A percentile compares a stretch with the other conserved stretches of the same genome.
These are phyloP conservation scores for Fusarium lateritium DNA, from an alignment of 2,329 filamentous ascomycete species.

Conservation along the genomic window DNA sequence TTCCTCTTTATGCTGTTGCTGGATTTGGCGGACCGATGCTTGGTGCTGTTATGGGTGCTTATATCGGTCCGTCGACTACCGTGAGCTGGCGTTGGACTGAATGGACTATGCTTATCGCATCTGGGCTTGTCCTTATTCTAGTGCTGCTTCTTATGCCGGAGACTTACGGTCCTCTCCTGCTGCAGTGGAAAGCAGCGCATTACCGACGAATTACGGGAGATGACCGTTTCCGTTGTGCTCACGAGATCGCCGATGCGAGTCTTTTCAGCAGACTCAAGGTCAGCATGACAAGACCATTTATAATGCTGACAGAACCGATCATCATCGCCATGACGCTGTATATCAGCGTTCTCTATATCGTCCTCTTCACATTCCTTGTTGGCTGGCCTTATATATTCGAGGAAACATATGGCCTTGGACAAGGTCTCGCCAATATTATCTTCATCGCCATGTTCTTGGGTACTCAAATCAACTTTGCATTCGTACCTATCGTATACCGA, in stretches of 20 bases:
- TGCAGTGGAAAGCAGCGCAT: constrained; percentile 72
- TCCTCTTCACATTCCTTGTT: constrained; percentile 68
- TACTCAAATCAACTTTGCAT: constrained; percentile 52
- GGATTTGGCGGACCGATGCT: constrained; percentile 59
- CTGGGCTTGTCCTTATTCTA: constrained; percentile 67
- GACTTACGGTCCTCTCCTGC: constrained; percentile 71
- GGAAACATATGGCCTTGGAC: constrained; percentile 57
- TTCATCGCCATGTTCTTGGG: constrained; percentile 63
- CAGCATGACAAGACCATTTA: constrained; percentile 59
- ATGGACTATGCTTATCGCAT: constrained; percentile 76
- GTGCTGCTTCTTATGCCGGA: constrained; percentile 75
- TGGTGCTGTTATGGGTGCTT: constrained; percentile 67
- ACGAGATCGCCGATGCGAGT: constrained; percentile 68
- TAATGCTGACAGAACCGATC: constrained; percentile 57
- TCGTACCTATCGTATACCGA: constrained; percentile 54
- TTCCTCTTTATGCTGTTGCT: constrained; percentile 64
- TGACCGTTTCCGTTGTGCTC: constrained; percentile 72
- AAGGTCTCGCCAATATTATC: constrained; percentile 59
- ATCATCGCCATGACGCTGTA: constrained; percentile 64
- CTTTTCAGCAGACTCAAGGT: constrained; percentile 67
- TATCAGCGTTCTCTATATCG: constrained; percentile 66
- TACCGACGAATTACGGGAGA: constrained; percentile 74
- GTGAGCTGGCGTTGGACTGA: constrained; percentile 74
- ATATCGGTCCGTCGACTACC: constrained; percentile 71
- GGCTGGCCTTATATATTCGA: constrained; percentile 67